Conservation (phyloP, 495 filamentous ascomycete genomes). For the Neurospora discreta region DNA sequence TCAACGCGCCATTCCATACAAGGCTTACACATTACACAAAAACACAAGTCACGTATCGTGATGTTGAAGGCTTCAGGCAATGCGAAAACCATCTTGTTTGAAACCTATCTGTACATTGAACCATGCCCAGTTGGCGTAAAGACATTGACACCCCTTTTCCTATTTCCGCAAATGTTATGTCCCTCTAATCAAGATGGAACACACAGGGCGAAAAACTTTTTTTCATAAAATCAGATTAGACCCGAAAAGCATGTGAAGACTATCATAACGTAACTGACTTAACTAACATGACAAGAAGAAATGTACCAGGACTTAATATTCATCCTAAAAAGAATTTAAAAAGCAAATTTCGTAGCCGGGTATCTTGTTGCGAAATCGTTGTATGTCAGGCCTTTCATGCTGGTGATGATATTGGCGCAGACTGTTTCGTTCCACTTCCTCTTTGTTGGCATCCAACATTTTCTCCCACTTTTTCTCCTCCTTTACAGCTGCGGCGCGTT, state of each 20-base stretch:
- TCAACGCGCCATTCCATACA: neutral
- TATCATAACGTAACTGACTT: neutral
- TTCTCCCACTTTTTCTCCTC: neutral
- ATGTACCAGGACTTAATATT: neutral
- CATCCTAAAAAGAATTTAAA: neutral
- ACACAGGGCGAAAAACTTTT: too few relatives aligned
- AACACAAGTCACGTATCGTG: too few relatives aligned
- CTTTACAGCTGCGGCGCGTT: conserved; percentile 72
- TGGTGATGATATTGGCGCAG: neutral
- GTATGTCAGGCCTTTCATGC: neutral
- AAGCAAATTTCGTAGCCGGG: neutral
- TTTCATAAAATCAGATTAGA: too few relatives aligned
- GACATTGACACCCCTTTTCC: neutral
- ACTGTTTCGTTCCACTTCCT: neutral
- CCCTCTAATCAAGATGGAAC: neutral
- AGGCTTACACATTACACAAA: neutral
- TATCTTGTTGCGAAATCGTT: neutral
- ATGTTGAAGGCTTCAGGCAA: neutral
- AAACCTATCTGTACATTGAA: neutral
- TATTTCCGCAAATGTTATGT: neutral
- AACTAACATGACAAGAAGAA: neutral
- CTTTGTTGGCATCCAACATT: neutral
- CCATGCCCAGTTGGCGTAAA: neutral
- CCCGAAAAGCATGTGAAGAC: too few relatives aligned
- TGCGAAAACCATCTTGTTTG: neutral